Conservation (phyloP, 768 basidiomycete species). For the Hemileccinum rubropunctum region DNA sequence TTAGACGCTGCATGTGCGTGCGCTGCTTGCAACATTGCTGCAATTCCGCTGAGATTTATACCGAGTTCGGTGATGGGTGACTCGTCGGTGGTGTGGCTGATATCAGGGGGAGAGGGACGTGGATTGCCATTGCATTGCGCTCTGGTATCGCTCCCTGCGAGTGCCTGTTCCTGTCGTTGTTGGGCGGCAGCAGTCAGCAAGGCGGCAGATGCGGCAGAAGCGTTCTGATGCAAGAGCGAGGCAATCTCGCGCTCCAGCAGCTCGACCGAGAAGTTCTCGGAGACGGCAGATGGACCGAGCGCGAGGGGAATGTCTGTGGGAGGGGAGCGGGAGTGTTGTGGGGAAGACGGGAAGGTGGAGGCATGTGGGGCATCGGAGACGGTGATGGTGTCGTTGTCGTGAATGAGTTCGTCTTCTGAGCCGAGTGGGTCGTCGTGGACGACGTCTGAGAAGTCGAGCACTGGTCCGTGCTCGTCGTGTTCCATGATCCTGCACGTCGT, state of each 20-base stretch:
- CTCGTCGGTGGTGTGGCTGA: conserved; percentile 14
- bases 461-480: conserved; percentile 57
- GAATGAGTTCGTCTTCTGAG: conserved; percentile 47
- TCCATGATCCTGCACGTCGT: conserved; percentile 35
- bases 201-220: conserved; percentile 64
- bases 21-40: conserved; percentile 78
- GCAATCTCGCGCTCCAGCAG: conserved; percentile 79
- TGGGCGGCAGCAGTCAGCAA: conserved; percentile 64
- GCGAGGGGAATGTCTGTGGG: conserved; percentile 33
- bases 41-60: conserved; percentile 60
- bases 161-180: conserved; percentile 52
- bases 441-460: conserved; percentile 78
- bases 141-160: conserved; percentile 35
- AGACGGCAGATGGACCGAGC: conserved; percentile 37
- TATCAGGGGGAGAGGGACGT: conserved; percentile 12
- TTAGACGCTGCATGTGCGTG: conserved; percentile 57
- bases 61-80: conserved; percentile 39
- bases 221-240: conserved; percentile 70
- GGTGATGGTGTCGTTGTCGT: conserved; percentile 25
- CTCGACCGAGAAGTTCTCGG: conserved; percentile 61
- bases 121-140: conserved; percentile 21
- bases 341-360: conserved; percentile 24
- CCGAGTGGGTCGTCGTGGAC: conserved; percentile 76
- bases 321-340: conserved; percentile 15
- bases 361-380: conserved; percentile 32